Evolutionary conservation across 768 basidiomycete genomes (phyloP).

Genomic region (Kwoniella sp.): DNA sequence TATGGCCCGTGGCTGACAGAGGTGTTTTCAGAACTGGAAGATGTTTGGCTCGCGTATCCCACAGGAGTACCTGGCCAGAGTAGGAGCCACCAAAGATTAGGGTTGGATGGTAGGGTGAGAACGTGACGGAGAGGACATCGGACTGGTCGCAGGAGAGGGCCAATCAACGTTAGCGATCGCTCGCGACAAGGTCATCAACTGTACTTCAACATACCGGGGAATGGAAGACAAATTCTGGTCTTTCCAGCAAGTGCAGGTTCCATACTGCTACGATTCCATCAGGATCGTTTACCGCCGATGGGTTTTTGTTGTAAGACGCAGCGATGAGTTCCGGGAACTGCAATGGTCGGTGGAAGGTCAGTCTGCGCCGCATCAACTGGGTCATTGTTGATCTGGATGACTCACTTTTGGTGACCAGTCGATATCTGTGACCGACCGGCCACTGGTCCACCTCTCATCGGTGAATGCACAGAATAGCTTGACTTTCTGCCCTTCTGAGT

Average conservation of each 20-base stretch:
- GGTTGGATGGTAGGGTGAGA: slow-evolving; percentile 97
- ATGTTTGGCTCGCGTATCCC: slow-evolving; percentile 97
- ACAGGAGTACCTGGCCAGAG: slow-evolving; percentile 94
- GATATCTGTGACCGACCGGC: slow-evolving; percentile 90
- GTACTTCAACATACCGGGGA: slow-evolving; percentile 71
- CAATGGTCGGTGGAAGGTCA: slow-evolving; percentile 3
- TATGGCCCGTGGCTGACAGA: slow-evolving; percentile 91
- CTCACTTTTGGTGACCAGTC: slow-evolving; percentile 96
- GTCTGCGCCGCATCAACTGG: not conserved
- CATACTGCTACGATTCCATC: slow-evolving; percentile 96
- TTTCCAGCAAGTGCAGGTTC: slow-evolving; percentile 92
- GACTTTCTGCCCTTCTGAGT: slow-evolving; percentile 83
- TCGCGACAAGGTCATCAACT: too few species aligned
- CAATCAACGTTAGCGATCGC: not conserved
- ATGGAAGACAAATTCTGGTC: slow-evolving; percentile 97
- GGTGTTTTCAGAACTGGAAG: slow-evolving; percentile 96
- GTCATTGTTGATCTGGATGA: too few species aligned
- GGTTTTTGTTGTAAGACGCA: slow-evolving; percentile 97
- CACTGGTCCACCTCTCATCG: slow-evolving; percentile 87
- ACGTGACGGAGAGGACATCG: slow-evolving; percentile 92
- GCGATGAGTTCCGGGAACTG: slow-evolving; percentile 95
- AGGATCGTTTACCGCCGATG: slow-evolving; percentile 87
- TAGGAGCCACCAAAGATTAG: slow-evolving; percentile 98
- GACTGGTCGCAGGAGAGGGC: slow-evolving; percentile 65
- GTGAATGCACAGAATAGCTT: slow-evolving; percentile 93